These are phyloP conservation scores for Pholiota adiposa DNA, from an alignment of 1,284 basidiomycete genomes.

Conservation along the genomic window DNA sequence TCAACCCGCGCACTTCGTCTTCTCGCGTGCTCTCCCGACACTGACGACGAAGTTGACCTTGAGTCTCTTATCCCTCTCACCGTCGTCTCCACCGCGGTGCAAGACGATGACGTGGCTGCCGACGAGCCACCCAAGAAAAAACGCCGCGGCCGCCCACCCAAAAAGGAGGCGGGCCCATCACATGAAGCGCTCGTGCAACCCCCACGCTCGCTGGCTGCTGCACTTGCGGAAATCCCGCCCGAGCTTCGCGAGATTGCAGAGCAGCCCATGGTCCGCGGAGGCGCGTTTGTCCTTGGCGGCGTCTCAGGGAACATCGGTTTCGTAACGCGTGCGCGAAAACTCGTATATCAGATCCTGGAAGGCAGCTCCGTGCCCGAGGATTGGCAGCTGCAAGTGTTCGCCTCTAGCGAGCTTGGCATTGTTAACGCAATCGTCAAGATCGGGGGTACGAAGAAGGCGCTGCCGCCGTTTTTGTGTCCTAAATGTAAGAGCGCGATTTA, in stretches of 20 bases:
- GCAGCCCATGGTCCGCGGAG: slow-evolving; percentile 54
- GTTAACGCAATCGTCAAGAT: slow-evolving; percentile 30
- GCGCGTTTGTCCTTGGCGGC: slow-evolving; percentile 34
- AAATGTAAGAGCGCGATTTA: slow-evolving; percentile 32
- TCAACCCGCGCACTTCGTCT: slow-evolving; percentile 25
- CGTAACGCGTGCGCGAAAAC: slow-evolving; percentile 44
- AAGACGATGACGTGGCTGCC: background rate
- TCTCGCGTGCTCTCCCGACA: slow-evolving; percentile 38
- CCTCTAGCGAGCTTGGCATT: slow-evolving; percentile 20
- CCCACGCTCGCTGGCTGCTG: slow-evolving; percentile 11
- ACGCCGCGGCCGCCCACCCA: slow-evolving; percentile 21
- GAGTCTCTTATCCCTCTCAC: slow-evolving; percentile 19
- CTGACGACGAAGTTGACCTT: slow-evolving; percentile 29
- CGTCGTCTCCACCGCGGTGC: background rate
- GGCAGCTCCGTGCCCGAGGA: slow-evolving; percentile 28
- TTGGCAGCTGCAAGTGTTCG: slow-evolving; percentile 35
- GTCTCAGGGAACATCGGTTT: slow-evolving; percentile 48
- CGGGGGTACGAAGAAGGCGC: slow-evolving; percentile 15
- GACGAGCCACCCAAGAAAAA: slow-evolving; percentile 8
- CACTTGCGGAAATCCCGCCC: slow-evolving; percentile 34
- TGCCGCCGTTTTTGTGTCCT: slow-evolving; percentile 31
- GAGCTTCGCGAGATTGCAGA: slow-evolving; percentile 41
- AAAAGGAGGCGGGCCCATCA: slow-evolving; percentile 13
- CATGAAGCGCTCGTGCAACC: slow-evolving; percentile 2
- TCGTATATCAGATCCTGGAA: slow-evolving; percentile 41